A percentile compares a stretch with the other conserved stretches of the same genome.
phyloP scores from a whole-genome alignment of 2,329 filamentous ascomycete species.

The Dryadomyces quercivorus region DNA sequence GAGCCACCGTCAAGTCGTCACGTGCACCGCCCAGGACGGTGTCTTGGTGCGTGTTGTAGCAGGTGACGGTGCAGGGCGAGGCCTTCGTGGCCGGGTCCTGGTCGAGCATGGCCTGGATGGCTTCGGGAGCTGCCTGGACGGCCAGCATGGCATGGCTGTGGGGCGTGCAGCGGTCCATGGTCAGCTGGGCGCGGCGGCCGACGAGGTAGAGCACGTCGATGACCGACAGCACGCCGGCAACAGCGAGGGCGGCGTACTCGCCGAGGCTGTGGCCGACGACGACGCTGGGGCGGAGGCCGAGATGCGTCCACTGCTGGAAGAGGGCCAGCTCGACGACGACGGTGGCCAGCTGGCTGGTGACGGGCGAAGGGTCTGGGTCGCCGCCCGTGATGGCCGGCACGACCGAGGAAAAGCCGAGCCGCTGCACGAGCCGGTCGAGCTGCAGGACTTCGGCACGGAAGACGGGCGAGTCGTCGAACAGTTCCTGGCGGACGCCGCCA shows the following conservation, averaged over 20 bases:
- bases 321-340: slow-evolving; percentile 29
- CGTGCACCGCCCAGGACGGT: slow-evolving; percentile 46
- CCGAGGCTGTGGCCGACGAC: slow-evolving; percentile 44
- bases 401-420: not conserved
- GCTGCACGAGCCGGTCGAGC: not conserved
- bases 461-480: slow-evolving; percentile 18
- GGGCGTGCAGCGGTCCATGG: slow-evolving; percentile 39
- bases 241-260: slow-evolving; percentile 49
- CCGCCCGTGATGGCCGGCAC: not conserved
- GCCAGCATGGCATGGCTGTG: slow-evolving; percentile 23
- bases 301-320: slow-evolving; percentile 23
- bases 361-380: slow-evolving; percentile 3
- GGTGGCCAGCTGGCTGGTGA: slow-evolving; percentile 25
- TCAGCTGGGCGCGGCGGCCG: slow-evolving; percentile 42
- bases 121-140: slow-evolving; percentile 14
- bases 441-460: slow-evolving; percentile 15
- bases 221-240: slow-evolving; percentile 49
- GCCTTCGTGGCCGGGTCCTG: slow-evolving; percentile 13
- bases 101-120: slow-evolving; percentile 13
- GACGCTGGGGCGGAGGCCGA: slow-evolving; percentile 28
- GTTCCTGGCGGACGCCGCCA: slow-evolving; percentile 18
- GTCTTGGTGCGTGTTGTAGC: slow-evolving; percentile 51
- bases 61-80: slow-evolving; percentile 29
- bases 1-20: slow-evolving; percentile 26
- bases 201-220: slow-evolving; percentile 51